A percentile compares a stretch with the other conserved stretches of the same genome.
Evolutionary conservation across 2,329 filamentous ascomycete species (phyloP).

Genomic region (Monosporascus sp.): DNA sequence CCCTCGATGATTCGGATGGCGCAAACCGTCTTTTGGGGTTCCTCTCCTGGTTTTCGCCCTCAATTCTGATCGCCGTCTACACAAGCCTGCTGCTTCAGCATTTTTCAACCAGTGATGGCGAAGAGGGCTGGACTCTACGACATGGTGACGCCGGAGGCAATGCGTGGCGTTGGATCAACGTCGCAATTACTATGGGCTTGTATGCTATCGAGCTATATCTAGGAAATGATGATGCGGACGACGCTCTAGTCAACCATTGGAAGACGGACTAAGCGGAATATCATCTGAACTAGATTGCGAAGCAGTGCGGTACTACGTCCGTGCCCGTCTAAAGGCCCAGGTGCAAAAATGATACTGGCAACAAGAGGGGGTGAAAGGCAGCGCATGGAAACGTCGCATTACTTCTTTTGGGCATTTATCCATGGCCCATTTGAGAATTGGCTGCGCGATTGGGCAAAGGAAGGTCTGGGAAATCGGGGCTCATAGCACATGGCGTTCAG

Average conservation of each 20-base stretch:
- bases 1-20: constrained; percentile 77
- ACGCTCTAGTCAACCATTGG: constrained; percentile 73
- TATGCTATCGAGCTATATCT: constrained; percentile 90
- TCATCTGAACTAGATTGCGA: constrained; percentile 26
- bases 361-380: neutral
- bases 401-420: constrained; percentile 7
- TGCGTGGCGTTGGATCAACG: constrained; percentile 89
- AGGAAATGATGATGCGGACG: constrained; percentile 74
- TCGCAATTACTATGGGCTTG: constrained; percentile 80
- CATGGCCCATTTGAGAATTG: constrained; percentile 9
- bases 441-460: constrained; percentile 13
- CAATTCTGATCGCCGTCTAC: constrained; percentile 91
- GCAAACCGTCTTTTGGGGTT: constrained; percentile 76
- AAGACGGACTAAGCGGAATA: constrained; percentile 64
- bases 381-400: neutral
- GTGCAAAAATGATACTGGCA: neutral
- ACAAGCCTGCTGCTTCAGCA: constrained; percentile 94
- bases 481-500: constrained; percentile 28
- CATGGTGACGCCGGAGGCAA: constrained; percentile 80
- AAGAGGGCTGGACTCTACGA: constrained; percentile 76
- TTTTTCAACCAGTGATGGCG: constrained; percentile 71
- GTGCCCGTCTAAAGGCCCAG: too few species aligned
- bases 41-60: constrained; percentile 90
- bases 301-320: neutral
- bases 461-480: constrained; percentile 20